Base-by-base conservation (phyloP, 345 rosid genomes). In the Sisymbrium altissimum region DNA sequence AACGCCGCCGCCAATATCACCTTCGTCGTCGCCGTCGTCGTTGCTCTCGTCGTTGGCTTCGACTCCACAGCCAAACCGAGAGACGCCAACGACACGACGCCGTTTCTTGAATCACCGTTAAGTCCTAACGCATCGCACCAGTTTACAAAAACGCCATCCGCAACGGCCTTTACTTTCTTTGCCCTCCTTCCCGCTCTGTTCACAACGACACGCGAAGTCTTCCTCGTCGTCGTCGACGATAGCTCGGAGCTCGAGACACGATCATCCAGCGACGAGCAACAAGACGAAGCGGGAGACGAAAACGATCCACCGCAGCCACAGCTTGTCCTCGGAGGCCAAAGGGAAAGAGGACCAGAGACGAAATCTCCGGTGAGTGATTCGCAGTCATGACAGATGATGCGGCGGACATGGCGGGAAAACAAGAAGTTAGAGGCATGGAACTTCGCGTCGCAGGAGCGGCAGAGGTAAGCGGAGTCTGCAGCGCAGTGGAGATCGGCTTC, bases 401-500 rank as follows among this genome's bases (percentile, higher is more conserved):
- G 81, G 1, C 81, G 81, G 44, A 78, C 35, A 62, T 78, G 78
- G 19, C 78, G 78, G 21, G 81, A 68, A 14, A 73, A 74, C 30
- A 78, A 69, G 66, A 78, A 73, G 19, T 78, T 78, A 4, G 81
- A 67, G 38, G 60, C 64, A 9, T 78, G 81, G 66, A 78, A 68
- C 25, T 67, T 66, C 0, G 63, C 56, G 70, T 78, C 81, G 23
- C 81, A 78, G 18, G 74, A 35, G 9, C 44, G 65, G 29, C 81
- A 78, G 71, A 78, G 81, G 52, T 61, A 78, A 46, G 81, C 78
- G 1, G 78, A 72, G 74, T 78, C 81, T 3, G 81, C 78, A 39
- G 60, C 60, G 21, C 81, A 78, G 60, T 72, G 39, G 9, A 78
- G 78, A 58, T 67, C 50, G 13, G 81, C 78, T 67, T 67, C 53